Base-by-base conservation (phyloP, 441 rosid genomes). In the Omphalea diandra region DNA sequence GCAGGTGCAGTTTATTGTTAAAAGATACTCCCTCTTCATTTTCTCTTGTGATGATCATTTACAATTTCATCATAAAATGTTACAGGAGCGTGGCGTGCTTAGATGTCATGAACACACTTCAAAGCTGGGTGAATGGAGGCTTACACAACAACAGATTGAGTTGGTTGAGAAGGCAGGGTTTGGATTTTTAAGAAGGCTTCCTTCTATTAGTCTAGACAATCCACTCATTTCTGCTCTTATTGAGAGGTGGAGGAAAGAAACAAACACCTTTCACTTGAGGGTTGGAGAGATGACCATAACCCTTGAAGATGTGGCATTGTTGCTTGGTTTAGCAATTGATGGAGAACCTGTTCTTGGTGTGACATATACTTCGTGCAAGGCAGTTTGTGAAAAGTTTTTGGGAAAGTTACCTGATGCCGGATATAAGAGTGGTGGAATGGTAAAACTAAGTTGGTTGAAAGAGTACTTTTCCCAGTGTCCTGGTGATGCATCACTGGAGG, bases 31-130 rank as follows among this genome's bases (percentile, higher is more conserved):
- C 3, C 15, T 15, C 14, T 5, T 20, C 14, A 17, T 17, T 31
- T 65, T 35, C n/a, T 2, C 15, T 33, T 27, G 12, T 35, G 31
- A 31, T 36, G 38, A 46, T 18, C 52, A n/a, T 36, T 43, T 26
- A 58, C 3, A 27, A 40, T 70, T 36, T 27, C 18, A 50, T 43
- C 1, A 0, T 32, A 49, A 41, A 41, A 18, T 53, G 56, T 27
- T 59, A 40, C 63, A 90, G 89, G 97, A 90, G 75, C 85, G 97
- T 56, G 92, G 91, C 31, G 90, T 82, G 47, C 87, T 90, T 65
- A 86, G 94, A 76, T 88, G 93, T 62, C 97, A 88, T 31, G 97
- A 87, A 67, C 86, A 88, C 70, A 90, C 97, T 0, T 88, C 90
- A 31, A 86, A 88, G 75, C 84, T 90, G 24, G 88, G 85, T 49